phyloP scores from a whole-genome alignment of 2,329 filamentous ascomycete species.

The Botryotinia globosa region DNA sequence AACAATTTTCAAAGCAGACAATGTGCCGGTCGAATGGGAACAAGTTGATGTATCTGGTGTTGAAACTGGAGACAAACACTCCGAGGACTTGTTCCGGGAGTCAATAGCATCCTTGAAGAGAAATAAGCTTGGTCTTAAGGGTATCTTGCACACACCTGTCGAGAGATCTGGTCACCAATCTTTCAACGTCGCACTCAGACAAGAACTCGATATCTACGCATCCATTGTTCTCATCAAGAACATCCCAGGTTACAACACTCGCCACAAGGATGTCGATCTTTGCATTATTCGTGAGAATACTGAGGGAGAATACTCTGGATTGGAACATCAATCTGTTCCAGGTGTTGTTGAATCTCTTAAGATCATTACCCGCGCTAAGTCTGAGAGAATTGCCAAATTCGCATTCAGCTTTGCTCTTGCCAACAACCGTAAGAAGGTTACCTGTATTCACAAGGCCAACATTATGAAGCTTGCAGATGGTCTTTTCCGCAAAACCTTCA shows the following conservation, averaged over 20 bases:
- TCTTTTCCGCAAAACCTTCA: constrained; percentile 97
- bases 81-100: constrained; percentile 93
- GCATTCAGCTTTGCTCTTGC: constrained; percentile 96
- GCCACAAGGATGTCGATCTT: constrained; percentile 94
- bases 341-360: constrained; percentile 99
- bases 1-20: constrained; percentile 99
- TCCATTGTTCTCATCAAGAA: constrained; percentile 99
- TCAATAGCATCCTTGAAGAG: constrained; percentile 92
- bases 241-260: constrained; percentile 96
- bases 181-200: constrained; percentile 98
- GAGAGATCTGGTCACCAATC: constrained; percentile 96
- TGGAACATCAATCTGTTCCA: constrained; percentile 95
- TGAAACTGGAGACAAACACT: constrained; percentile 76
- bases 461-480: constrained; percentile 99
- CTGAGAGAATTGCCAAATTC: constrained; percentile 98
- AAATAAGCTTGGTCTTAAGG: constrained; percentile 99
- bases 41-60: constrained; percentile 94
- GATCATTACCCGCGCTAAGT: constrained; percentile 99
- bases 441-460: constrained; percentile 99
- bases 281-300: constrained; percentile 99
- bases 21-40: constrained; percentile 98
- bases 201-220: constrained; percentile 99
- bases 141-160: constrained; percentile 96
- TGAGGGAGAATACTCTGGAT: constrained; percentile 97
- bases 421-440: constrained; percentile 99